Conservation (phyloP, 257 asterid species). For the Ocimum tenuiflorum region DNA sequence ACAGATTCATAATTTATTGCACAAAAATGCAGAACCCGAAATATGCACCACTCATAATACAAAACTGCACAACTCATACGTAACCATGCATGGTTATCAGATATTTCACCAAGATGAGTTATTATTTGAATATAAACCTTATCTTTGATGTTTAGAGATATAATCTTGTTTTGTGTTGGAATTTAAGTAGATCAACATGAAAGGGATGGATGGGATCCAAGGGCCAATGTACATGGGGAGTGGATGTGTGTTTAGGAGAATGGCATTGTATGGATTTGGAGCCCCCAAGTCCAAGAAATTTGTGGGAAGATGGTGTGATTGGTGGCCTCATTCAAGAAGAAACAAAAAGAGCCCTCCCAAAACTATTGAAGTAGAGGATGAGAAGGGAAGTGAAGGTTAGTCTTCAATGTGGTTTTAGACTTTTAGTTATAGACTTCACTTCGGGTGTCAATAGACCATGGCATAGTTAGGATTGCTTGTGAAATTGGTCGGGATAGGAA, state of each 20-base stretch:
- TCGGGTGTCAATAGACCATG: too few species aligned
- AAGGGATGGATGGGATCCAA: conserved; percentile 11
- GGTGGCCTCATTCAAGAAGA: background rate
- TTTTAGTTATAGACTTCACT: too few species aligned
- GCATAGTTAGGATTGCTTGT: too few species aligned
- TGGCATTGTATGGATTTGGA: background rate
- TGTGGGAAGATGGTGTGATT: background rate
- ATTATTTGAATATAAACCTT: too few species aligned
- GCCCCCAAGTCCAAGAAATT: background rate
- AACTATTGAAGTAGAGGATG: background rate
- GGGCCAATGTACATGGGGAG: conserved; percentile 12
- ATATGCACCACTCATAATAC: too few species aligned
- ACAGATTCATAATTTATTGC: too few species aligned
- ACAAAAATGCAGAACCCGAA: too few species aligned
- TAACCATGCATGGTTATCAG: too few species aligned
- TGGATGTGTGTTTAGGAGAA: conserved; percentile 11
- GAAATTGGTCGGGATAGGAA: too few species aligned
- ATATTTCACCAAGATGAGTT: too few species aligned
- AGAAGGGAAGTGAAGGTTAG: background rate
- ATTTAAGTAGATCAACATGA: conserved; percentile 1
- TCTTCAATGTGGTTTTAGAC: background rate
- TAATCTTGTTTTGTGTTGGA: background rate
- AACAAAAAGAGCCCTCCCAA: background rate
- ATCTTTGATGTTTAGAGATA: too few species aligned
- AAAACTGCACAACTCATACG: too few species aligned